These are phyloP conservation scores for Euphrasia confusa DNA, from an alignment of 257 asterid species.

Conservation along the genomic window DNA sequence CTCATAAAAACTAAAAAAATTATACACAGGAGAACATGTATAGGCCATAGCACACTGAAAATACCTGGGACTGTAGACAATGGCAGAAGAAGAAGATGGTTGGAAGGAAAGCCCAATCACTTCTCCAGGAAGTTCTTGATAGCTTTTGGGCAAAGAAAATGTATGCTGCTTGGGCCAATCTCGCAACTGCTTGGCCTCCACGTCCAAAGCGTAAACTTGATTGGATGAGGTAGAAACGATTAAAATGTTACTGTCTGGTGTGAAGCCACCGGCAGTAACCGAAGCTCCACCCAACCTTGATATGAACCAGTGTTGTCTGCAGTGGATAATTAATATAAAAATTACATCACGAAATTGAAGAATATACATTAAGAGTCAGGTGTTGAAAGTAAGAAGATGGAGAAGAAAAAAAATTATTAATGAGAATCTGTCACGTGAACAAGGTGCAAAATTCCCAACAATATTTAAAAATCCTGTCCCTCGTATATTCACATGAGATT, in stretches of 20 bases:
- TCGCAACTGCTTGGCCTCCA: conserved; percentile 87
- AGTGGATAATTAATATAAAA: conserved; percentile 1
- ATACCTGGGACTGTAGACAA: conserved; percentile 89
- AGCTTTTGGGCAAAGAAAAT: conserved; percentile 72
- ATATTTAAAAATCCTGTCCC: neutral
- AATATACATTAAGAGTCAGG: neutral
- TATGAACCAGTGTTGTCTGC: conserved; percentile 98
- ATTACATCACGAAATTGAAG: conserved; percentile 12
- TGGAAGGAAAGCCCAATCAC: conserved; percentile 90
- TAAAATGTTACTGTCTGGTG: conserved; percentile 65
- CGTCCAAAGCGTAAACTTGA: conserved; percentile 87
- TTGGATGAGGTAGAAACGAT: conserved; percentile 80
- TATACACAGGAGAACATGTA: neutral
- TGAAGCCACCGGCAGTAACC: conserved; percentile 88
- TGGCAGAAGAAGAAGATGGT: conserved; percentile 69
- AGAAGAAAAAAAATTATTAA: neutral
- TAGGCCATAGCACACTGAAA: neutral
- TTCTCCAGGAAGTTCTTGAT: conserved; percentile 97
- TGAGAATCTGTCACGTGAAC: neutral
- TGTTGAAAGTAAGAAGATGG: neutral
- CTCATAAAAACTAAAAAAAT: neutral
- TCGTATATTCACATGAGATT: neutral
- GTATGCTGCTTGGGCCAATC: conserved; percentile 84
- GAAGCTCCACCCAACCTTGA: conserved; percentile 94
- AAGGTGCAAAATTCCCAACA: neutral